These are phyloP conservation scores for Aspergillus sp. DNA, from an alignment of 2,329 filamentous ascomycete genomes.

Conservation along the genomic window DNA sequence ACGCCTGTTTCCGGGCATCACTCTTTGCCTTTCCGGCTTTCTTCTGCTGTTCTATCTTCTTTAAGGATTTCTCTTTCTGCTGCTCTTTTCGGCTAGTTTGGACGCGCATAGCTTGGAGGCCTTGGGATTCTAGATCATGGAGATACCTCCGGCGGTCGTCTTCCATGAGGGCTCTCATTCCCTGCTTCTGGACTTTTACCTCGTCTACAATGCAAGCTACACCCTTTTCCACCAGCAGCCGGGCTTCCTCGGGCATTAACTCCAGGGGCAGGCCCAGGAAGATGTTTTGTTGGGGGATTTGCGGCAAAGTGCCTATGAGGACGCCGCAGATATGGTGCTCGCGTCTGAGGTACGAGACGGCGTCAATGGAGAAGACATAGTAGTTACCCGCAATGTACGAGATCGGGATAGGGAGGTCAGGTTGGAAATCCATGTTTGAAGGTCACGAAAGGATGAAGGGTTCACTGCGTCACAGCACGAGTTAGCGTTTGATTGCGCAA, in stretches of 20 bases:
- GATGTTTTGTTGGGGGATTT: slow-evolving; percentile 91
- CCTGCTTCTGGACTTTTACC: slow-evolving; percentile 63
- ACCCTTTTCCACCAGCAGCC: slow-evolving; percentile 72
- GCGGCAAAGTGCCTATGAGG: slow-evolving; percentile 81
- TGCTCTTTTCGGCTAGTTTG: slow-evolving; percentile 49
- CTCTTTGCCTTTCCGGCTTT: slow-evolving; percentile 25
- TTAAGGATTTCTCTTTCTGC: slow-evolving; percentile 49
- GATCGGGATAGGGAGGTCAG: slow-evolving; percentile 67
- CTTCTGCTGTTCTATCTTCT: slow-evolving; percentile 46
- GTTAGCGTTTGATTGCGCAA: slow-evolving; percentile 20
- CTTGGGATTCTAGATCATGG: slow-evolving; percentile 52
- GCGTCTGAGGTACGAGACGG: slow-evolving; percentile 73
- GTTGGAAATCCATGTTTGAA: slow-evolving; percentile 32
- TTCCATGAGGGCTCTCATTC: slow-evolving; percentile 58
- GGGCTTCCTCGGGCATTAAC: slow-evolving; percentile 86
- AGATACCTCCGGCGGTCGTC: slow-evolving; percentile 63
- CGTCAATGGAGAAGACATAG: slow-evolving; percentile 83
- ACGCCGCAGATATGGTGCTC: slow-evolving; percentile 82
- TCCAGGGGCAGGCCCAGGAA: slow-evolving; percentile 87
- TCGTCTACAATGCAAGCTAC: slow-evolving; percentile 82
- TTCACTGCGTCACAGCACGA: neutral
- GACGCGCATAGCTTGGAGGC: slow-evolving; percentile 49
- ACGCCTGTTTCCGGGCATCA: slow-evolving; percentile 13
- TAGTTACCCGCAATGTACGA: slow-evolving; percentile 77
- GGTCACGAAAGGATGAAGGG: neutral